A percentile compares a stretch with the other conserved stretches of the same genome.
Conservation (phyloP, 495 filamentous ascomycete genomes). For the Astrothelium macrocarpum region DNA sequence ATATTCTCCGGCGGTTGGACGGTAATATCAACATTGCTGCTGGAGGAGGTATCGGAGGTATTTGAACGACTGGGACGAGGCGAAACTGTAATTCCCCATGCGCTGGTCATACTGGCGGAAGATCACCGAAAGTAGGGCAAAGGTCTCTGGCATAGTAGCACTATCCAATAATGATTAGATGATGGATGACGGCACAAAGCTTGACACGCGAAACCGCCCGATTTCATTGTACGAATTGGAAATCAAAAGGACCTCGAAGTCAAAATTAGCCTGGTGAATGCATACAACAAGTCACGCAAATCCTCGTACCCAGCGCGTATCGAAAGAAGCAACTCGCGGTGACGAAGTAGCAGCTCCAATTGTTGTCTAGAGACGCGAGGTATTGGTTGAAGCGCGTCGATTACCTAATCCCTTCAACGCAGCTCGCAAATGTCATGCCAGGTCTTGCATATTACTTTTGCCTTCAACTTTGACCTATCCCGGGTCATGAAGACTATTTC, state of each 20-base stretch:
- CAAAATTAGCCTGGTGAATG: neutral
- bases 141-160: too few species aligned
- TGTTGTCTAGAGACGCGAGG: neutral
- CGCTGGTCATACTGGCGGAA: neutral
- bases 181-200: too few species aligned
- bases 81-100: neutral
- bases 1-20: neutral
- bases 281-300: too few species aligned
- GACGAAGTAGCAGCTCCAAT: too few species aligned
- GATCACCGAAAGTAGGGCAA: neutral
- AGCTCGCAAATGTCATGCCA: too few species aligned
- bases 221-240: neutral
- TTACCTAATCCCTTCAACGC: too few species aligned
- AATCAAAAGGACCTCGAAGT: neutral
- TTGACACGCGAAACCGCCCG: neutral
- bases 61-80: neutral
- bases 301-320: too few species aligned
- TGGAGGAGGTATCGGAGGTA: neutral
- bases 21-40: neutral
- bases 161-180: too few species aligned
- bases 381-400: too few species aligned
- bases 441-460: too few species aligned
- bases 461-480: neutral
- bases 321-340: too few species aligned
- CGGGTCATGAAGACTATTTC: constrained; percentile 1